Evolutionary conservation across 176 grass and related monocot species (phyloP).

Genomic region (Carex pumila): DNA sequence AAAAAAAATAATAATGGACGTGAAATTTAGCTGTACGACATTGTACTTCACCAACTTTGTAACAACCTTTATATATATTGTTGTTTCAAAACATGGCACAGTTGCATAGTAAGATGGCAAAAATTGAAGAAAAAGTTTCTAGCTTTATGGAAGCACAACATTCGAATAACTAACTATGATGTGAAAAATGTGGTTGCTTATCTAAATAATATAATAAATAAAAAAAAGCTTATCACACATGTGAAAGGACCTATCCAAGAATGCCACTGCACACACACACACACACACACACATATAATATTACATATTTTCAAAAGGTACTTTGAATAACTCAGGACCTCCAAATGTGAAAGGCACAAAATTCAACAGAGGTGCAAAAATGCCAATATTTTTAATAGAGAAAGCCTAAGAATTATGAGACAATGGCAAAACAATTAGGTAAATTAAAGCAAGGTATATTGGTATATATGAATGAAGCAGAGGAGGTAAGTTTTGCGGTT

Average conservation of each 20-base stretch:
- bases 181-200: not conserved
- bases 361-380: not conserved
- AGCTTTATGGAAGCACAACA: conserved; percentile 6
- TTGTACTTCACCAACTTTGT: conserved; percentile 20
- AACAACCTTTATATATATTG: not conserved
- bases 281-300: not conserved
- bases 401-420: not conserved
- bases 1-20: not conserved
- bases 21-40: not conserved
- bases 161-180: conserved; percentile 9
- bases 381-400: not conserved
- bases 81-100: not conserved
- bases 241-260: not conserved
- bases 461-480: not conserved
- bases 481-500: not conserved
- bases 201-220: not conserved
- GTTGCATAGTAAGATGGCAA: conserved; percentile 2
- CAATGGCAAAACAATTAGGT: too few species aligned
- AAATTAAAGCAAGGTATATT: not conserved
- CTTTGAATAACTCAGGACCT: not conserved
- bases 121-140: not conserved
- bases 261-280: not conserved
- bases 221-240: not conserved
- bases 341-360: not conserved
- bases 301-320: not conserved